Evolutionary conservation across 345 rosid species (phyloP), one percentile per base, ranked within the genome.

Genomic region (Gynandropsis gynandra): DNA sequence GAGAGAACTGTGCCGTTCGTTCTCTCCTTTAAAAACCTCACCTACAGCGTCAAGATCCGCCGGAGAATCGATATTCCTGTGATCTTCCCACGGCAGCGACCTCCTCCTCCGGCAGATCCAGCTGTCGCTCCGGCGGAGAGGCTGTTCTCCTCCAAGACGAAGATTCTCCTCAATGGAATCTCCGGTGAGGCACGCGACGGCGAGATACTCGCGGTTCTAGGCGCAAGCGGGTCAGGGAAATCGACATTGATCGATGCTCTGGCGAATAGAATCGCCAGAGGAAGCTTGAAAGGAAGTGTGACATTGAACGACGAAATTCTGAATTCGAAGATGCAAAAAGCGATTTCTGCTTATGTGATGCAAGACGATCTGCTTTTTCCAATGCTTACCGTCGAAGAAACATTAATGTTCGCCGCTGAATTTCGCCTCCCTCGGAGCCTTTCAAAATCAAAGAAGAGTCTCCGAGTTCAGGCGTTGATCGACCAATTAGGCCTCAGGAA

Each of bases 291-390:
- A 55, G 93, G 93, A 10, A 47, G 81, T 7, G 70, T 83, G 46
- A 74, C 64, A 39, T 62, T 83, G 58, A 83, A 80, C 19, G 80
- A 78, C 15, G 81, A 83, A 54, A 60, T 57, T 12, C 47, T 83
- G 52, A 79, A 74, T 34, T 78, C 87, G 1, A 66, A 67, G 55
- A 58, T 83, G 12, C 43, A 71, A 76, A 83, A 73, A 65, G 75
- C 75, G 27, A 83, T 83, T 12, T 83, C 93, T 0, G 88, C 88
- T 21, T 83, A 83, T 52, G 93, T 83, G 1, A 78, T 76, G 88
- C 93, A 83, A 43, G 87, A 83, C 31, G 93, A 83, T 52, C 79
- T 83, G 20, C 52, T 83, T 20, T 83, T 80, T 35, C 93, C 93
- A 0, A 83, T 83, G 92, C 62, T 83, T 9, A 83, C 92, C 0